Percentiles rank a stretch among this genome's conserved stretches.
Evolutionary conservation across 306 rosid genomes (phyloP).

Genomic region (Cicer yamashitae): DNA sequence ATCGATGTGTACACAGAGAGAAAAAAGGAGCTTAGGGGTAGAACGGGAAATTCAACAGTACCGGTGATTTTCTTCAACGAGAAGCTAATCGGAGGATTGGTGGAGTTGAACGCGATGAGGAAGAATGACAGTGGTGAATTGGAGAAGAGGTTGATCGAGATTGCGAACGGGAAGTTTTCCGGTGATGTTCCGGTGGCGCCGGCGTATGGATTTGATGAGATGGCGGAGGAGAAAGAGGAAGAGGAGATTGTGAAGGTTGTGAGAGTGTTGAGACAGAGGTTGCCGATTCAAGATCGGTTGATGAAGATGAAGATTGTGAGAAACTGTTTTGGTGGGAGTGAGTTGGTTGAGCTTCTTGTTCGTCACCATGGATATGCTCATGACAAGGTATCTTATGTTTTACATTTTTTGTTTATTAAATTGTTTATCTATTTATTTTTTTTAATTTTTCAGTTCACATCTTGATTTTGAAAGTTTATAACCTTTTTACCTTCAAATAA

Average conservation of each 20-base stretch:
- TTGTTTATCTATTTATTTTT: not conserved
- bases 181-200: conserved; percentile 81
- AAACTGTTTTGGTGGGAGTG: conserved; percentile 75
- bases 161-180: conserved; percentile 46
- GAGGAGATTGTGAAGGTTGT: conserved; percentile 64
- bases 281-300: conserved; percentile 93
- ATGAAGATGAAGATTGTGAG: conserved; percentile 77
- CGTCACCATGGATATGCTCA: conserved; percentile 66
- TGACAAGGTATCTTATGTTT: conserved; percentile 60
- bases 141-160: conserved; percentile 57
- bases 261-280: conserved; percentile 64
- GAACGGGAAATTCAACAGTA: conserved; percentile 70
- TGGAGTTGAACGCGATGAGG: conserved; percentile 72
- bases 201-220: conserved; percentile 76
- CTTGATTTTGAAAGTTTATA: not conserved
- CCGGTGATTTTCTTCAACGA: conserved; percentile 92
- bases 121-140: conserved; percentile 69
- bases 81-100: conserved; percentile 79
- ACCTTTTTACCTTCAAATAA: no score
- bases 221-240: conserved; percentile 36
- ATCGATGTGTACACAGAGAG: conserved; percentile 72
- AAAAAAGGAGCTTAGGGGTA: conserved; percentile 63
- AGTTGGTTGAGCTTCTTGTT: conserved; percentile 71
- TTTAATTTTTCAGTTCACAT: not conserved
- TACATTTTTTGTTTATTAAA: not conserved